These are phyloP conservation scores for Bathelium albidoporum DNA, from an alignment of 495 filamentous ascomycete genomes.

Conservation along the genomic window DNA sequence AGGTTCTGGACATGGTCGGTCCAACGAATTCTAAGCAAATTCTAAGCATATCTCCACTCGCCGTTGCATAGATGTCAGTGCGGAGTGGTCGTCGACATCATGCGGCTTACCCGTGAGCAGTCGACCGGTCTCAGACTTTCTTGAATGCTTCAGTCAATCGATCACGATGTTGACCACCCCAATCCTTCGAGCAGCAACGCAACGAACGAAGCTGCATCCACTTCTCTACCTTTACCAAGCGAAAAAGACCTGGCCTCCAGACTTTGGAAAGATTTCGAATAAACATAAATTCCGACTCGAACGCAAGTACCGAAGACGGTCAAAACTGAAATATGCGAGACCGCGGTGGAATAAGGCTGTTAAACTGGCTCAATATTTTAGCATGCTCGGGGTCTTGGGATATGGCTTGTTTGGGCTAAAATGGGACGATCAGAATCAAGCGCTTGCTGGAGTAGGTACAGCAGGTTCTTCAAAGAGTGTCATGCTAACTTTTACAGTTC, in stretches of 20 bases:
- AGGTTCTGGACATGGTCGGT: too few species aligned
- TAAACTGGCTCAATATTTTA: constrained; percentile 57
- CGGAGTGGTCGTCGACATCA: too few species aligned
- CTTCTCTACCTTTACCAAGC: constrained; percentile 52
- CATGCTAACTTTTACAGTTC: background rate
- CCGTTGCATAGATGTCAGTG: too few species aligned
- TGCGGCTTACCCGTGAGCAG: too few species aligned
- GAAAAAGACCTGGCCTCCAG: constrained; percentile 87
- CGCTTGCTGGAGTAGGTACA: constrained; percentile 48
- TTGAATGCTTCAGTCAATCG: background rate
- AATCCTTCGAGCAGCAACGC: constrained; percentile 27
- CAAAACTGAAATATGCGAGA: constrained; percentile 58
- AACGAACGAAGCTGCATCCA: constrained; percentile 13
- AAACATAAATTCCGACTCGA: constrained; percentile 84
- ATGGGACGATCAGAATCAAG: constrained; percentile 51
- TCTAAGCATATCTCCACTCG: too few species aligned
- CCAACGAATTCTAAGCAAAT: too few species aligned
- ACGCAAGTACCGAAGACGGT: constrained; percentile 40
- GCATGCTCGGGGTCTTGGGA: constrained; percentile 52
- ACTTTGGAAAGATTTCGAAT: constrained; percentile 66
- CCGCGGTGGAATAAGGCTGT: constrained; percentile 66
- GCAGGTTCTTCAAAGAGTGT: background rate
- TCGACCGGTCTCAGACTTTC: background rate
- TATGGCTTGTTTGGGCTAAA: constrained; percentile 74
- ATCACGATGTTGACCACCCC: constrained; percentile 37